Conservation (phyloP, 495 filamentous ascomycete species). For the Talaromyces stipitatus region DNA sequence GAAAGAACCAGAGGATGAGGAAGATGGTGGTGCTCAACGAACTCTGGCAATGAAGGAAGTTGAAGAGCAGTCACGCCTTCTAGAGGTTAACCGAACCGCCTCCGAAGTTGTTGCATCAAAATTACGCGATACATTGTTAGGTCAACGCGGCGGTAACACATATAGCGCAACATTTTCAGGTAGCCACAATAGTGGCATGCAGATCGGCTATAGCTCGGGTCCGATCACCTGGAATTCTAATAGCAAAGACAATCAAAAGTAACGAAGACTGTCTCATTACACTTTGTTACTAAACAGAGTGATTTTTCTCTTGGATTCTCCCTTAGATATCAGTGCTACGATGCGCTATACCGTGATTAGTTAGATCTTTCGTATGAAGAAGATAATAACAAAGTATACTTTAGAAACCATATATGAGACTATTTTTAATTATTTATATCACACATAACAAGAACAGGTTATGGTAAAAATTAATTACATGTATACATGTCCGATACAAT, state of each 20-base stretch:
- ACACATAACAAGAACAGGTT: too few relatives aligned
- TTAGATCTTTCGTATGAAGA: background rate
- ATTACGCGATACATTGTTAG: background rate
- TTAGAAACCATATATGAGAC: too few relatives aligned
- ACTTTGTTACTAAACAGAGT: background rate
- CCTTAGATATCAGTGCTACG: background rate
- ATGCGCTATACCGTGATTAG: background rate
- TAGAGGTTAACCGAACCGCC: slow-evolving; percentile 1
- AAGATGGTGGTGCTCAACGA: slow-evolving; percentile 2
- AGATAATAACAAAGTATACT: too few relatives aligned
- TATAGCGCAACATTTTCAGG: slow-evolving; percentile 1
- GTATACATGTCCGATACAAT: background rate
- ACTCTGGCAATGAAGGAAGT: slow-evolving; percentile 2
- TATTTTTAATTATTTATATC: too few relatives aligned
- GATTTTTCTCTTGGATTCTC: background rate
- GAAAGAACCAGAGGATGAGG: slow-evolving; percentile 4
- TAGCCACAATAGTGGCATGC: slow-evolving; percentile 5
- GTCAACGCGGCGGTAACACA: background rate
- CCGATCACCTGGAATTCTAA: background rate
- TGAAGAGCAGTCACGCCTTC: slow-evolving; percentile 5
- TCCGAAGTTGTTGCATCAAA: slow-evolving; percentile 1
- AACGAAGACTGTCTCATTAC: too few relatives aligned
- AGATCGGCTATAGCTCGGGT: background rate
- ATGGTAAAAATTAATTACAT: background rate
- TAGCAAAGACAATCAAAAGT: slow-evolving; percentile 2